A percentile compares a stretch with the other conserved stretches of the same genome.
Conservation (phyloP, 1,284 basidiomycete genomes). For the Ceratobasidium sp. region DNA sequence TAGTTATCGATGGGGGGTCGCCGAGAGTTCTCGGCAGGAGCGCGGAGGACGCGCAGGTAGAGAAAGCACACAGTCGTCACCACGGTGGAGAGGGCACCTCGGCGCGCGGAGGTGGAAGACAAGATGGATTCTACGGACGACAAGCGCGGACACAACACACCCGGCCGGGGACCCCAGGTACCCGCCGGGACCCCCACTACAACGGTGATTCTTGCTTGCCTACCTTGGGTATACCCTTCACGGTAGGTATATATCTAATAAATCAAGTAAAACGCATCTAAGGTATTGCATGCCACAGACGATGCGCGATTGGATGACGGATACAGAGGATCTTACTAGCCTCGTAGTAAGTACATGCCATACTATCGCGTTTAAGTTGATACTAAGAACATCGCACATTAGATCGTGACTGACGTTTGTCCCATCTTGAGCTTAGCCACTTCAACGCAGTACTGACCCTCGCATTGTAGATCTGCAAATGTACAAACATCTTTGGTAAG, state of each 20-base stretch:
- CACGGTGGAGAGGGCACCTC: constrained; percentile 12
- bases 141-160: not conserved
- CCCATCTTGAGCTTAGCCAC: not conserved
- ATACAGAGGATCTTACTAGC: not conserved
- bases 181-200: constrained; percentile 9
- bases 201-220: not conserved
- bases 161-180: not conserved
- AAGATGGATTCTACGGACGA: not conserved
- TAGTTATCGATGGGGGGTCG: no score
- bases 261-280: not conserved
- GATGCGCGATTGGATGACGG: not conserved
- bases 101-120: constrained; percentile 2
- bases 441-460: not conserved
- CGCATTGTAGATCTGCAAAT: not conserved
- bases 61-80: constrained; percentile 10
- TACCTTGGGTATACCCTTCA: not conserved
- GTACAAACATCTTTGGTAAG: constrained; percentile 1
- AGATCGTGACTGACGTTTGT: not conserved
- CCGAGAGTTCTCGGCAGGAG: not conserved
- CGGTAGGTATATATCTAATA: not conserved
- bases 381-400: not conserved
- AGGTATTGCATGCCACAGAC: not conserved
- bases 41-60: not conserved
- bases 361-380: not conserved
- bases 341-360: not conserved